Evolutionary conservation across 768 basidiomycete species (phyloP), one percentile per base, ranked within the genome.

Genomic region (Tricholoma flavovirens): DNA sequence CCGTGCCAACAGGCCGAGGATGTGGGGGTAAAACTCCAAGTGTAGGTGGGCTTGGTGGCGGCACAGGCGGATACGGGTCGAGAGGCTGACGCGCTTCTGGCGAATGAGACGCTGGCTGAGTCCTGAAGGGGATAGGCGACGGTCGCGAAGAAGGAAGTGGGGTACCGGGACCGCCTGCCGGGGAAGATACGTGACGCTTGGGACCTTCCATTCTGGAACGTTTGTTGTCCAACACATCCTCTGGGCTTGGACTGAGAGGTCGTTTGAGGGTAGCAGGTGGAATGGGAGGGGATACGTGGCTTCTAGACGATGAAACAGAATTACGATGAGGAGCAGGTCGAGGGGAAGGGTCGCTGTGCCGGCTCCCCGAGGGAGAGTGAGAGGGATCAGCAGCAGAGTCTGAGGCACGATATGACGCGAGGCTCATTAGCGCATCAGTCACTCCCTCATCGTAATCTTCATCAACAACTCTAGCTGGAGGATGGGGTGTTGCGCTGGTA

Each of bases 401-500:
- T 21, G 62, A 67, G 29, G 71, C 65, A 40, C 77, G 70, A 60
- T 73, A 75, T 22, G 68, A 60, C 62, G 87, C 71, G 56, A 97
- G 76, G 2, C 80, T 83, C 70, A 97, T 90, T 32, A 97, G 73
- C 0, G 90, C 83, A 61, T 93, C 92, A 4, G 90, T 89, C 22
- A 88, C 90, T 22, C 76, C 77, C 69, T 94, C 94, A 62, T 98
- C 94, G 62, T 97, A 97, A 63, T 97, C 90, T 62, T 98, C 94
- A 64, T 97, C 93, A 15, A 95, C 80, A 1, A 81, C 73, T 6
- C 94, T 79, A 10, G 83, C 75, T 6, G 86, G 84, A 15, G 83
- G 80, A 35, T 81, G 71, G 52, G 83, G 79, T 6, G 79, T 77
- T 17, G 76, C 79, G 56, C 78, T 82, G 1, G 82, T 88, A 1